Base-by-base conservation (phyloP, 306 rosid species). In the Vigna reflexopilosa region DNA sequence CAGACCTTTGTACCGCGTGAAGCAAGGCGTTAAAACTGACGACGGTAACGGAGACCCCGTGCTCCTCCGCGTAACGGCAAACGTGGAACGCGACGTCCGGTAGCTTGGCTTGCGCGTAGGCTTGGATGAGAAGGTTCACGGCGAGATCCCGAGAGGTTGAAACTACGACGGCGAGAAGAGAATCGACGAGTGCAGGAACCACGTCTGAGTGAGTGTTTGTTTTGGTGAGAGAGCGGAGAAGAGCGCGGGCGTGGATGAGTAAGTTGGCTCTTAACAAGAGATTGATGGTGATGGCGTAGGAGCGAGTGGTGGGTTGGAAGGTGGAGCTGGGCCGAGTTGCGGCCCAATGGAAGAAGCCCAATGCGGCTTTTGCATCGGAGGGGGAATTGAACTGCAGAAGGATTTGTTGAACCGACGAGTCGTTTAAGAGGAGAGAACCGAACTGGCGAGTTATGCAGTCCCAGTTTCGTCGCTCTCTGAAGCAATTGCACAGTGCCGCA, bases 261-360 rank as follows among this genome's bases (percentile, higher is more conserved):
- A 89, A 66, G 57, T 80, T 84, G 19, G 96, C 89, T 47, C 78
- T 63, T 54, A 88, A 87, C 30, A 89, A 58, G 81, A 87, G 83
- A 67, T 94, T 86, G 61, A 92, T 86, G 76, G 83, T 70, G 15
- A 90, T 48, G 56, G 81, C 76, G 77, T 90, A 94, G 10, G 93
- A 82, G 51, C 75, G 86, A 67, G 85, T 14, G 30, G 88, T 85
- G 72, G 88, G 97, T 30, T 85, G 78, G 58, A 88, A 74, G 30
- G 48, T 58, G 52, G 76, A 83, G 40, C 45, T 58, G 57, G 78
- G 83, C 30, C 51, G 65, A n/a, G 76, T 82, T 2, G 90, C 59
- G 12, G 88, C 87, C 97, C 97, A 91, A 24, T 94, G 97, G 85
- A 94, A 92, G 86, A 94, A 92, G 55, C 88, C 77, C 34, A 92